phyloP scores from a whole-genome alignment of 768 basidiomycete species.

The Exsudoporus frostii region DNA sequence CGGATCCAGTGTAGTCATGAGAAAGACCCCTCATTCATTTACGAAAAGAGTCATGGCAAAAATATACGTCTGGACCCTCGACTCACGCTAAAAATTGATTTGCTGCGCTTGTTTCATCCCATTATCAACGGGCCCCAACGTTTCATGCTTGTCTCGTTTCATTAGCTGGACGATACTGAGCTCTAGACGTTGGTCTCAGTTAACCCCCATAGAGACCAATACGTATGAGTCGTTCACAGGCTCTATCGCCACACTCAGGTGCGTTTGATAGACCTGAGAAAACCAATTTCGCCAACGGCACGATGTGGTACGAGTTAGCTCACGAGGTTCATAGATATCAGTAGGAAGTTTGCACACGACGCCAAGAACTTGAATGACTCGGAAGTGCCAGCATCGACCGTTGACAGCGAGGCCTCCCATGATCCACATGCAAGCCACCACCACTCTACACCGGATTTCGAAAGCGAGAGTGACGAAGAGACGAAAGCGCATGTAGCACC shows the following conservation, averaged over 20 bases:
- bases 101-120: background rate
- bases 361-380: slow-evolving; percentile 6
- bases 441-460: slow-evolving; percentile 1
- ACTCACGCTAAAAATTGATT: background rate
- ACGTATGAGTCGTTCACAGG: slow-evolving; percentile 13
- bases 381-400: background rate
- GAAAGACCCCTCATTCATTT: background rate
- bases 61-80: background rate
- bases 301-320: background rate
- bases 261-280: background rate
- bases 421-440: background rate
- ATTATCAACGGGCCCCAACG: background rate
- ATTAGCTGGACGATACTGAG: background rate
- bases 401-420: background rate
- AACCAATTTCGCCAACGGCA: background rate
- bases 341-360: slow-evolving; percentile 1
- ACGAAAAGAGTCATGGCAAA: background rate
- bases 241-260: slow-evolving; percentile 10
- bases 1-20: background rate
- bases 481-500: background rate
- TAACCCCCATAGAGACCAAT: background rate
- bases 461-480: slow-evolving; percentile 17
- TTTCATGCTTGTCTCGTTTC: background rate
- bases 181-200: background rate
- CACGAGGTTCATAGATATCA: slow-evolving; percentile 8